Conservation (phyloP, 1,284 basidiomycete genomes). For the Leccinum griseonigrum region DNA sequence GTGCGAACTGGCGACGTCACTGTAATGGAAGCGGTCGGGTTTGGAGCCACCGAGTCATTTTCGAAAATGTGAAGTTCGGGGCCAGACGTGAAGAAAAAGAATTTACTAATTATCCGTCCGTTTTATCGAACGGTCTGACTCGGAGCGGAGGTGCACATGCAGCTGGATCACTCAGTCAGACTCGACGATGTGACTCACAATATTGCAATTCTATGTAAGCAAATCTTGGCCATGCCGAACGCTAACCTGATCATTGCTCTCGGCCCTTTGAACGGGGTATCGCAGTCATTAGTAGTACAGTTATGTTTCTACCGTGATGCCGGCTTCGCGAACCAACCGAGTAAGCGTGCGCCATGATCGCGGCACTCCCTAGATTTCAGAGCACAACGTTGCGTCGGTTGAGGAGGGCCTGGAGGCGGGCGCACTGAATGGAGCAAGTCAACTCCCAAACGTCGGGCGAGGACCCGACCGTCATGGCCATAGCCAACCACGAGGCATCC, state of each 20-base stretch:
- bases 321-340: slow-evolving; percentile 2
- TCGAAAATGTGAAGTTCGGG: neutral
- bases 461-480: neutral
- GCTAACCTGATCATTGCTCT: no score
- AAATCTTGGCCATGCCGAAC: no score
- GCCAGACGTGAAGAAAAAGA: neutral
- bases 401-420: neutral
- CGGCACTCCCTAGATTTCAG: slow-evolving; percentile 2
- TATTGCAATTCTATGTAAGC: no score
- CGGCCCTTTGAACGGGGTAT: slow-evolving; percentile 3
- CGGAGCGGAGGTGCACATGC: neutral
- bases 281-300: neutral
- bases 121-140: neutral
- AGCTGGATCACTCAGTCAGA: neutral
- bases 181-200: neutral
- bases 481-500: slow-evolving; percentile 26
- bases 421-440: slow-evolving; percentile 12
- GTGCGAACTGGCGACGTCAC: neutral
- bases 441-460: slow-evolving; percentile 14
- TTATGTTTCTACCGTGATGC: neutral
- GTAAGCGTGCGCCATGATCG: slow-evolving; percentile 5
- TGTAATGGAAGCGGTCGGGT: neutral
- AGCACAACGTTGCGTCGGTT: neutral
- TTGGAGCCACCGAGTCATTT: neutral
- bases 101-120: neutral